Percentiles rank a stretch among this genome's conserved stretches.
Conservation (phyloP, 495 filamentous ascomycete genomes). For the Cryomyces antarcticus region DNA sequence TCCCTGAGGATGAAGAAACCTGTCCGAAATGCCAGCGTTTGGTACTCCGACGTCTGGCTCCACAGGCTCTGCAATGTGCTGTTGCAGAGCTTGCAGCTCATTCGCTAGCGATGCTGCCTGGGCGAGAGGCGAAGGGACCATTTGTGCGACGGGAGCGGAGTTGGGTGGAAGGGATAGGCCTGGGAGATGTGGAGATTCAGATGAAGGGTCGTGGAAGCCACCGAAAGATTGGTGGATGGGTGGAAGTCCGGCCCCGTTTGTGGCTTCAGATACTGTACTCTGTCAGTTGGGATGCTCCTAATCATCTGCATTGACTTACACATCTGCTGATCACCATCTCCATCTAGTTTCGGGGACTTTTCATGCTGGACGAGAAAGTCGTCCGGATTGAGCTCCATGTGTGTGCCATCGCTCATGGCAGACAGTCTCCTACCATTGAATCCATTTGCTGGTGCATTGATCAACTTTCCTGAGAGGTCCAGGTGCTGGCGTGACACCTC, state of each 20-base stretch:
- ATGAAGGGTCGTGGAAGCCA: too few species aligned
- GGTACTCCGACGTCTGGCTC: slow-evolving; percentile 12
- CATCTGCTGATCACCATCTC: neutral
- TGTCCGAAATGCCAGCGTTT: slow-evolving; percentile 11
- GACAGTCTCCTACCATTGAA: slow-evolving; percentile 2
- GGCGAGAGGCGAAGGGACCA: slow-evolving; percentile 10
- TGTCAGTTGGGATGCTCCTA: too few species aligned
- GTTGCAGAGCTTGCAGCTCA: slow-evolving; percentile 26
- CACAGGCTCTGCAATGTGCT: slow-evolving; percentile 14
- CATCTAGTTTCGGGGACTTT: neutral
- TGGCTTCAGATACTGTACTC: too few species aligned
- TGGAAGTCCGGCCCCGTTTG: too few species aligned
- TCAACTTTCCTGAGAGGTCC: slow-evolving; percentile 9
- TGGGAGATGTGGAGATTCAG: neutral
- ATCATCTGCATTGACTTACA: too few species aligned
- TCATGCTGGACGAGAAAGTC: slow-evolving; percentile 12
- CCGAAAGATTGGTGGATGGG: too few species aligned
- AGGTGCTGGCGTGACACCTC: slow-evolving; percentile 52
- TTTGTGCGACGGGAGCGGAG: slow-evolving; percentile 5
- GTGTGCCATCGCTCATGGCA: neutral
- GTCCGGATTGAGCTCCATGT: slow-evolving; percentile 3
- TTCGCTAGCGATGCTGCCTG: slow-evolving; percentile 24
- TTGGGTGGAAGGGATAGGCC: neutral
- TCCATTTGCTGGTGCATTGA: neutral
- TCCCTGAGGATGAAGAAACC: slow-evolving; percentile 9